Conservation (phyloP, 805 yeast genomes). For the Saccharomycopsis malanga region DNA sequence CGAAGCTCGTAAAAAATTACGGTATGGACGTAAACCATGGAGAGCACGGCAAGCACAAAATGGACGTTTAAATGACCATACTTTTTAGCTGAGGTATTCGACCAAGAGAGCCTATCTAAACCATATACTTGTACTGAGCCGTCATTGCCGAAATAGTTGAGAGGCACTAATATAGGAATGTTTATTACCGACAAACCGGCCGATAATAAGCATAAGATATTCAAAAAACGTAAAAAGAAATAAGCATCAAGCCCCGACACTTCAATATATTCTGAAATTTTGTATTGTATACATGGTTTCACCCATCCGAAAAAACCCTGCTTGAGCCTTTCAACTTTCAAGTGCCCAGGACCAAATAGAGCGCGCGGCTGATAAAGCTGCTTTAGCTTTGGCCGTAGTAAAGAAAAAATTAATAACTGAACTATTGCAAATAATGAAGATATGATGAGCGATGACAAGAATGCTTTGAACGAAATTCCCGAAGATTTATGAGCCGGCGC, state of each 20-base stretch:
- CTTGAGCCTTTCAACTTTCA: constrained; percentile 27
- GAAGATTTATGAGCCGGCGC: constrained; percentile 43
- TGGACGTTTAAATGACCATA: constrained; percentile 52
- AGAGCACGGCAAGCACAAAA: constrained; percentile 48
- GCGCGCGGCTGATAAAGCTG: constrained; percentile 51
- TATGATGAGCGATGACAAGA: constrained; percentile 48
- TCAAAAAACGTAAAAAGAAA: constrained; percentile 58
- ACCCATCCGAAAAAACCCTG: constrained; percentile 52
- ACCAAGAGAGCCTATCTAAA: constrained; percentile 62
- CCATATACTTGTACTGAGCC: constrained; percentile 32
- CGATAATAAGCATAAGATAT: constrained; percentile 45
- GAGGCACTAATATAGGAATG: constrained; percentile 55
- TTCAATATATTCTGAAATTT: constrained; percentile 37
- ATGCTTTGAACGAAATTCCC: constrained; percentile 51
- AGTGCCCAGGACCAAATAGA: constrained; percentile 36
- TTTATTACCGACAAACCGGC: constrained; percentile 45
- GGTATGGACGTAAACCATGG: constrained; percentile 50
- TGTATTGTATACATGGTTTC: constrained; percentile 33
- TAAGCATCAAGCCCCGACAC: constrained; percentile 66
- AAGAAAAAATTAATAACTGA: constrained; percentile 34
- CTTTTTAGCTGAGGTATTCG: constrained; percentile 53
- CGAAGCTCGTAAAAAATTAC: constrained; percentile 51
- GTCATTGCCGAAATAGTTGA: constrained; percentile 39
- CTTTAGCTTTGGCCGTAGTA: constrained; percentile 30
- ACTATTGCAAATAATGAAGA: constrained; percentile 46